Evolutionary conservation across 192 early-diverging fungal species (phyloP), one percentile per base, ranked within the genome.

Genomic region (Coemansia sp.): DNA sequence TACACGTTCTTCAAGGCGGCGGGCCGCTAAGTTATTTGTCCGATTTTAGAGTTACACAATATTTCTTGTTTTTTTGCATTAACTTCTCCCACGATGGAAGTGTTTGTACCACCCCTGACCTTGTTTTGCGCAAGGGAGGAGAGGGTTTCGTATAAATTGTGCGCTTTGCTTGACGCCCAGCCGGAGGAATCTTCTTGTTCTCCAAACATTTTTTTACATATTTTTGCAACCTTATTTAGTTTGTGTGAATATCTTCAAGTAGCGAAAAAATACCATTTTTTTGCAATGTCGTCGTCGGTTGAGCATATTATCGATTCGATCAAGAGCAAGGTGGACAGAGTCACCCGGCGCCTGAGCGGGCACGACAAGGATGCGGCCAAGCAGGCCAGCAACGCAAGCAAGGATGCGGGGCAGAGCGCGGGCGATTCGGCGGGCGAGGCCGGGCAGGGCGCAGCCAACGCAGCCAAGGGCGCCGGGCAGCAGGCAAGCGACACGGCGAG

Each of bases 1-100:
- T 98, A 98, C 59, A 95, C 93, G 0, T 93, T 98, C 71, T 98
- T 98, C 77, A 92, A 94, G 63, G 58, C 73, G 0, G 53, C 62
- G 2, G 67, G 67, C 21, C 52, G 67, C 14, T 59, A 39, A 22
- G 27, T 9, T 34, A 11, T 35, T 11, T 36, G n/a, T n/a, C n/a
- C 8, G 10, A 34, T 8, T 15, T 39, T 39, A 39, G 38, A 17
- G 38, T 39, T 39, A 17, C n/a, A 39, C 38, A 39, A 39, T n/a
- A n/a, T n/a, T n/a, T n/a, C n/a, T n/a, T 35, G 6, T 35, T 35
- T 35, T 8, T 8, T 35, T 35, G 15, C 43, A 45, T 27, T n/a
- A 44, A 44, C 6, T 25, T 14, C 4, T 14, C 12, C 23, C 43
- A 45, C 26, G 11, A 45, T 27, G n/a, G n/a, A 51, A 15, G n/a